Base-by-base conservation (phyloP, 2,329 filamentous ascomycete species). In the Fusarium torulosum region DNA sequence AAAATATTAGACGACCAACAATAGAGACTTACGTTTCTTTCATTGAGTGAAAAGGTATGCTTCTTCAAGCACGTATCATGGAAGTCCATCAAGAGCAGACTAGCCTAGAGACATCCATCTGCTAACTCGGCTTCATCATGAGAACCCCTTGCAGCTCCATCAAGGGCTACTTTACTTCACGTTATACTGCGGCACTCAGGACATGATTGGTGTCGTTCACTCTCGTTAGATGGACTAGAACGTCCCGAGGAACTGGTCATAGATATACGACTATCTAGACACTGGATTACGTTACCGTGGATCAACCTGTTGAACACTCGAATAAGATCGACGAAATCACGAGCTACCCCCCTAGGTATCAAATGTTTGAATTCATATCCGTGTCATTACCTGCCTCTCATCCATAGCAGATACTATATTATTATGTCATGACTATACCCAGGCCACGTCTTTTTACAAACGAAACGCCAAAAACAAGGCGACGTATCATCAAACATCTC, bases 351-450 rank as follows among this genome's bases (percentile, higher is more conserved):
- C n/a, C 15, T 14, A 19, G 11, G 7, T 3, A 37, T 29, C 6
- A 21, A n/a, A 38, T 19, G 3, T 31, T 10, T 31, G 17, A 27
- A 25, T 5, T 17, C 8, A n/a, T 17, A n/a, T 27, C 42, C n/a
- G 38, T 40, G 52, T 37, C 41, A 31, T 45, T n/a, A 43, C 14
- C 25, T 25, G 40, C 29, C 41, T 37, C 55, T 56, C 52, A 13
- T 61, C 58, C 44, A 47, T 55, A 33, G 38, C 42, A 53, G 53
- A 58, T 49, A 59, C 46, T 72, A 47, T 43, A 70, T 69, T 70
- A 73, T 51, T 70, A 70, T 57, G 33, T 61, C 71, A 42, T 71
- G 42, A 65, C 59, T 64, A 70, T 55, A 63, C 65, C 59, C 61
- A 65, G 72, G 41, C 33, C 35, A 44, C 45, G 46, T 59, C 55